A percentile compares a stretch with the other conserved stretches of the same genome.
phyloP scores from a whole-genome alignment of 768 basidiomycete genomes.

The Calocera cornea region DNA sequence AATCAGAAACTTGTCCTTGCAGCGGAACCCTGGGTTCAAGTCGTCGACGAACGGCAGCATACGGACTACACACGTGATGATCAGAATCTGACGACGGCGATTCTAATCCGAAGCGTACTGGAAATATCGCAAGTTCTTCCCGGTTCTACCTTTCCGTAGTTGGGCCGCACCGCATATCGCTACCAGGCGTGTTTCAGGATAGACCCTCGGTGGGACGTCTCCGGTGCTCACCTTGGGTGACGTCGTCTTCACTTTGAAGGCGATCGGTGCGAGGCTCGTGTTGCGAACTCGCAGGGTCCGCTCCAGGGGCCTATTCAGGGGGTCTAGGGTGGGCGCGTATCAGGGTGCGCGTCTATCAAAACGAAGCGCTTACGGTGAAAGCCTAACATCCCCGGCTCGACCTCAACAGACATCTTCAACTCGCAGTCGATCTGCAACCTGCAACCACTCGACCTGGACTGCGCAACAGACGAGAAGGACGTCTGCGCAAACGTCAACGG shows the following conservation, averaged over 20 bases:
- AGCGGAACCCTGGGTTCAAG: not conserved
- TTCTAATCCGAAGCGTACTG: not conserved
- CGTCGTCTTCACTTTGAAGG: not conserved
- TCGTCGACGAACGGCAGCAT: not conserved
- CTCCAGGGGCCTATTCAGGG: not conserved
- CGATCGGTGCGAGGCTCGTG: not conserved
- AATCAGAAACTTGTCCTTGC: slow-evolving; percentile 2
- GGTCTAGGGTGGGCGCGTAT: not conserved
- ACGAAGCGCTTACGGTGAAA: not conserved
- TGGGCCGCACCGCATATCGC: not conserved
- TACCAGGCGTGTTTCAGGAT: not conserved
- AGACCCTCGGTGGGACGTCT: not conserved
- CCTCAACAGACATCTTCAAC: not conserved
- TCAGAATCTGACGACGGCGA: not conserved
- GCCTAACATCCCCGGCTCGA: not conserved
- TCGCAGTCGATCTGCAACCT: not conserved
- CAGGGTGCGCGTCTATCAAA: not conserved
- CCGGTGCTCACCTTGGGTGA: not conserved
- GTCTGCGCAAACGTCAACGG: not conserved
- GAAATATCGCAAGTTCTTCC: not conserved
- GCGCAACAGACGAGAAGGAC: not conserved
- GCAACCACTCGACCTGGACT: not conserved
- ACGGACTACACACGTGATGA: not conserved
- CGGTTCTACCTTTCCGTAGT: not conserved
- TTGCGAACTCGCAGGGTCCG: not conserved